Base-by-base conservation (phyloP, 345 rosid genomes). In the Ricinus communis region DNA sequence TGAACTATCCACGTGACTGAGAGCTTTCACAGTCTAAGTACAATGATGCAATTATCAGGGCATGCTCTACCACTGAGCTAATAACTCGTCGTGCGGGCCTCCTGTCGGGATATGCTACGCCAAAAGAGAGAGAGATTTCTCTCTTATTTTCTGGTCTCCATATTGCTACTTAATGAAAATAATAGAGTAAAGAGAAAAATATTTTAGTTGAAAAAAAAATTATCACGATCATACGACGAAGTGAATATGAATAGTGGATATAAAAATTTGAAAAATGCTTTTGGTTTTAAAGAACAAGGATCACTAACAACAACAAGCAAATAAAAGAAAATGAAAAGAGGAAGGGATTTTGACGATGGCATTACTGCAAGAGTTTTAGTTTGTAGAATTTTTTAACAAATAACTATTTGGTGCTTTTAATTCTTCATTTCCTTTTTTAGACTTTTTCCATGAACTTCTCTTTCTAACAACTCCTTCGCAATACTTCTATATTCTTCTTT, bases 201-300 rank as follows among this genome's bases (percentile, higher is more conserved):
- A 93, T 73, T 83, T 85, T 72, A 93, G 76, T 53, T 76, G 85
- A 81, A 93, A 93, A 30, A 71, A 70, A 70, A 10, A n/a, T n/a
- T n/a, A n/a, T n/a, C n/a, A n/a, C n/a, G n/a, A n/a, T n/a, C n/a
- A n/a, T n/a, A n/a, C n/a, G 90, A 82, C 2, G 89, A 91, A 11
- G 82, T 54, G 6, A 89, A 77, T 55, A 79, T 74, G 77, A 93
- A 93, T 1, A 96, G 97, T 8, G 96, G 90, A 55, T 97, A 93
- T 28, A 77, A 67, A 57, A 83, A 71, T 74, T 33, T 40, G 16
- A 75, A 28, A 21, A 36, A 9, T 30, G 65, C 16, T 2, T 54
- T 30, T 22, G 79, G 24, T 2, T 3, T 75, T 1, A 78, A 62
- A 28, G 81, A 38, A 71, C 87, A 80, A 24, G 84, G 27, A 28